Percentiles rank a stretch among this genome's conserved stretches.
phyloP scores from a whole-genome alignment of 2,329 filamentous ascomycete genomes.

The Hypoxylon sp. region DNA sequence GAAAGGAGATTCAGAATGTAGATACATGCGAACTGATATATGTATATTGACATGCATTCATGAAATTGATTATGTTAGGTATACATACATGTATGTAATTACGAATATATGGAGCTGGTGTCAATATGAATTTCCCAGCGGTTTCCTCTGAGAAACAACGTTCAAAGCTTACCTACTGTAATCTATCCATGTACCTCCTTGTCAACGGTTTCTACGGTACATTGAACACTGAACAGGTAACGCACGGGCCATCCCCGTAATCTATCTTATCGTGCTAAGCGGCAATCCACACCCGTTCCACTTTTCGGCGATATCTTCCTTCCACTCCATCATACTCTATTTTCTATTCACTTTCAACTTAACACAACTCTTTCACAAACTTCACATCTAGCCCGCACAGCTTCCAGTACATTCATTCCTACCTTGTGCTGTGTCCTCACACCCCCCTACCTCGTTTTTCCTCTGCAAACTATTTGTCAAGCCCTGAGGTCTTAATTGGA shows the following conservation, averaged over 20 bases:
- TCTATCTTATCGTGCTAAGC: not conserved
- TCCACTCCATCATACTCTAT: constrained; percentile 9
- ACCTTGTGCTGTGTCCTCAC: constrained; percentile 1
- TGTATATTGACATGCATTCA: no score
- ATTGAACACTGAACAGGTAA: not conserved
- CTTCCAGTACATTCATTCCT: constrained; percentile 13
- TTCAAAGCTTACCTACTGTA: no score
- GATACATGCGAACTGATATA: no score
- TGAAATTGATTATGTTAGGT: not conserved
- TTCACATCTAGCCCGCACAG: constrained; percentile 19
- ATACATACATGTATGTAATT: not conserved
- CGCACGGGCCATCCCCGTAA: constrained; percentile 3
- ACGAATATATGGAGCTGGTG: no score
- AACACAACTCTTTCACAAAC: constrained; percentile 26
- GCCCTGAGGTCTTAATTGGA: constrained; percentile 2
- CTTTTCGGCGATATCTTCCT: constrained; percentile 30
- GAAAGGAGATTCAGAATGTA: not conserved
- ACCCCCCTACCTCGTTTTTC: not conserved
- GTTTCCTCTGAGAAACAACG: no score
- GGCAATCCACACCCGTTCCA: constrained; percentile 17
- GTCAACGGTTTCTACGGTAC: no score
- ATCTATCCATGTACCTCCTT: no score
- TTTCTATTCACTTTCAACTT: constrained; percentile 21
- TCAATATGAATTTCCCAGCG: no score
- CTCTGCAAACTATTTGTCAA: not conserved